phyloP scores from a whole-genome alignment of 2,329 filamentous ascomycete species.

The Leptoxyphium fumago region DNA sequence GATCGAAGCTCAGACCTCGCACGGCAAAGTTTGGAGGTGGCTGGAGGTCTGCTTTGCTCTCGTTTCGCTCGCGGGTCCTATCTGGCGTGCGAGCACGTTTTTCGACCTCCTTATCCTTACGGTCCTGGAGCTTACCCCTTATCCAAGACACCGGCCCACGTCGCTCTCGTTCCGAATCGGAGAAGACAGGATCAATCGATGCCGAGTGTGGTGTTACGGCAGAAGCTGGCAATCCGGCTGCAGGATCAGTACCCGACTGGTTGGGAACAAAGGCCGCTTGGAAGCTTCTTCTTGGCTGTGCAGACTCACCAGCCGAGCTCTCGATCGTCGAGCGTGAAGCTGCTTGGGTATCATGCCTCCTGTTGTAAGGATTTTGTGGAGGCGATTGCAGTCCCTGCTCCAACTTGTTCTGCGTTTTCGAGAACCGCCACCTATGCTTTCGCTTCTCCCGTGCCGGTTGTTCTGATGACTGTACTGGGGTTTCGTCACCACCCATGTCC shows the following conservation, averaged over 20 bases:
- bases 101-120: conserved; percentile 39
- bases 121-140: conserved; percentile 48
- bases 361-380: conserved; percentile 12
- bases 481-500: conserved; percentile 53
- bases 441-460: conserved; percentile 37
- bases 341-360: conserved; percentile 13
- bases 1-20: neutral
- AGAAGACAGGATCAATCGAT: conserved; percentile 17
- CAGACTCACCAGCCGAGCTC: conserved; percentile 10
- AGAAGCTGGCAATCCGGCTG: conserved; percentile 5
- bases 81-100: conserved; percentile 24
- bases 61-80: conserved; percentile 11
- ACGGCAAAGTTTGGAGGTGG: neutral
- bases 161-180: conserved; percentile 32
- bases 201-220: conserved; percentile 7
- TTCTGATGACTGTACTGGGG: conserved; percentile 8
- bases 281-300: conserved; percentile 15
- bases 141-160: conserved; percentile 51
- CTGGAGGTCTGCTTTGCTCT: conserved; percentile 13
- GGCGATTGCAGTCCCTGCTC: conserved; percentile 9
- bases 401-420: conserved; percentile 22
- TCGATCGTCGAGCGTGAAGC: conserved; percentile 19
- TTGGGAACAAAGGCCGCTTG: conserved; percentile 14
- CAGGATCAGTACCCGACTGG: conserved; percentile 8
- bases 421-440: conserved; percentile 60